These are phyloP conservation scores for Vanderwaltozyma yarrowii DNA, from an alignment of 805 yeast genomes.

Conservation along the genomic window DNA sequence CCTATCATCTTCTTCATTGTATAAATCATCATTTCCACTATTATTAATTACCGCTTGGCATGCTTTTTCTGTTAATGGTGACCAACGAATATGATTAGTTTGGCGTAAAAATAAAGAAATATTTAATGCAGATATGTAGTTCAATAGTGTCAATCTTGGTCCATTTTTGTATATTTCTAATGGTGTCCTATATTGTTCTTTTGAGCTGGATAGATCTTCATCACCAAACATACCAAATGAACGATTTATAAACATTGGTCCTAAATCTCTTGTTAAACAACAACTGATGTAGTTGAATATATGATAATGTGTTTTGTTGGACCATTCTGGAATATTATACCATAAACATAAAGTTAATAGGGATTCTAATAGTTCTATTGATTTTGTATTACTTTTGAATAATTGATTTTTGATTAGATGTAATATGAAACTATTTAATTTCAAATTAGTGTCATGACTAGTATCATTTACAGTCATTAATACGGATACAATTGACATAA, in stretches of 20 bases:
- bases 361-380: conserved; percentile 54
- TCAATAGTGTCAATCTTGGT: conserved; percentile 31
- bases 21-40: neutral
- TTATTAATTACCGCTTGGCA: conserved; percentile 6
- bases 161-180: conserved; percentile 17
- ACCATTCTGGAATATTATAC: conserved; percentile 79
- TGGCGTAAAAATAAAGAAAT: conserved; percentile 58
- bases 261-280: conserved; percentile 64
- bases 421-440: conserved; percentile 44
- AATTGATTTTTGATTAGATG: conserved; percentile 46
- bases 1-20: conserved; percentile 29
- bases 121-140: conserved; percentile 53
- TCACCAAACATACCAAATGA: conserved; percentile 26
- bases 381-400: conserved; percentile 59
- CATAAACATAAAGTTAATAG: conserved; percentile 55
- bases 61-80: conserved; percentile 22
- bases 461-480: conserved; percentile 26
- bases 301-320: conserved; percentile 70
- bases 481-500: conserved; percentile 52
- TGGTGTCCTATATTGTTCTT: conserved; percentile 13
- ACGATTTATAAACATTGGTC: conserved; percentile 45
- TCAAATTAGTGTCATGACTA: conserved; percentile 34
- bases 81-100: conserved; percentile 52
- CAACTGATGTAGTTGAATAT: conserved; percentile 55
- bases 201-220: conserved; percentile 9